Evolutionary conservation across 805 yeast genomes (phyloP), one percentile per base, ranked within the genome.

Genomic region (Zygotorulaspora danielsina): DNA sequence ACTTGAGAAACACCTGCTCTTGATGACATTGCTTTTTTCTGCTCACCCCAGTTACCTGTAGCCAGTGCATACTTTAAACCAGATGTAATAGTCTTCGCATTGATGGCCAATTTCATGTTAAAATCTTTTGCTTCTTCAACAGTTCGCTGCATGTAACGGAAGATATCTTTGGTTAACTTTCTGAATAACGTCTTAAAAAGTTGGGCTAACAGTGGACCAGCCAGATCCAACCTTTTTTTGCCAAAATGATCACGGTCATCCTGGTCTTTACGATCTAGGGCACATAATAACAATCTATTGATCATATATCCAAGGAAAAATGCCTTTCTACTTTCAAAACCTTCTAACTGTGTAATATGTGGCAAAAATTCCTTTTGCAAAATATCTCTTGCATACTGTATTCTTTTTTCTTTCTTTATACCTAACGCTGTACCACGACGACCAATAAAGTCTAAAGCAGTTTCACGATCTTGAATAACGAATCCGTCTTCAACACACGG

Each of bases 21-120:
- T 13, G 97, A 81, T 46, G 93, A 81, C 98, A 93, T 93, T 10
- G 97, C 97, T 66, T 93, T 93, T 81, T 89, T 90, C 65, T 93
- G 99, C 67, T 93, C 99, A 71, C 99, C 98, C 99, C 99, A 93
- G 71, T 93, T 93, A 74, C 99, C 99, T 11, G 99, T 93, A 39
- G 99, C 99, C 59, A 93, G 74, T 27, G 98, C 93, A 67, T 93
- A 93, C 63, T 94, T 85, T 66, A 93, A 76, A 63, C 99, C 99
- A 46, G 95, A 90, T 26, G 99, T 93, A 55, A 93, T 87, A 2
- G 97, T 93, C 53, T 89, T 89, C 12, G 97, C 87, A 70, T 93
- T 90, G 51, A 93, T 97, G 27, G 98, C 98, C 58, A 93, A 76
- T 38, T 95, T 88, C 70, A 93, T 76, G 63, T 90, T 90, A 74